Percentiles rank a stretch among this genome's conserved stretches.
Conservation (phyloP, 2,329 filamentous ascomycete genomes). For the Dothideomycetes sp. region DNA sequence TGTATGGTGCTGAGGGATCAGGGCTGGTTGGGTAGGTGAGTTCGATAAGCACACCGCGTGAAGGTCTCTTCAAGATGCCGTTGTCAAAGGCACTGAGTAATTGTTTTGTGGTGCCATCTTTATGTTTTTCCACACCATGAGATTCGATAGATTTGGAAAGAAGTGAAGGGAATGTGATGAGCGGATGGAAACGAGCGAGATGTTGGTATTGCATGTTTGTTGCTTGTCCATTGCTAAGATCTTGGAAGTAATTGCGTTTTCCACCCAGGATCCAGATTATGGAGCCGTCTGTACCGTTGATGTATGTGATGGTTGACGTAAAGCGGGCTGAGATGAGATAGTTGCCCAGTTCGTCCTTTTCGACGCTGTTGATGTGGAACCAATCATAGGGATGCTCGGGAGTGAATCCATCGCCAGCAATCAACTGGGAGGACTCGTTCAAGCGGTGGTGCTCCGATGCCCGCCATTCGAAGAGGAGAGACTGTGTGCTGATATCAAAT, state of each 20-base stretch:
- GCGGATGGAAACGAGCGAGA: slow-evolving; percentile 27
- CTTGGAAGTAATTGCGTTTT: slow-evolving; percentile 18
- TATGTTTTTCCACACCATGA: not conserved
- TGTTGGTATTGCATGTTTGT: slow-evolving; percentile 20
- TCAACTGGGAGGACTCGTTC: slow-evolving; percentile 6
- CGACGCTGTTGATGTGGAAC: slow-evolving; percentile 47
- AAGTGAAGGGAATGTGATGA: slow-evolving; percentile 35
- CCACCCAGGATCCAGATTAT: slow-evolving; percentile 41
- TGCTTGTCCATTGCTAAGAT: slow-evolving; percentile 17
- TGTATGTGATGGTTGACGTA: slow-evolving; percentile 37
- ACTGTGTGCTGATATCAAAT: slow-evolving; percentile 33
- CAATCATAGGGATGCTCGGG: slow-evolving; percentile 28
- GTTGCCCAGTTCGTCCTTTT: slow-evolving; percentile 41
- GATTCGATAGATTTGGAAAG: slow-evolving; percentile 13
- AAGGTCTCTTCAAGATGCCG: slow-evolving; percentile 16
- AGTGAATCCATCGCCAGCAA: not conserved
- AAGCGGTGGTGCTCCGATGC: slow-evolving; percentile 33
- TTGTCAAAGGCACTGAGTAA: slow-evolving; percentile 46
- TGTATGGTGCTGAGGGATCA: slow-evolving; percentile 15
- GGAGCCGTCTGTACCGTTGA: slow-evolving; percentile 37
- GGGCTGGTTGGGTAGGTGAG: slow-evolving; percentile 5
- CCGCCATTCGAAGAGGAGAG: slow-evolving; percentile 36
- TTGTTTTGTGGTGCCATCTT: slow-evolving; percentile 29
- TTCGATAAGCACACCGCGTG: slow-evolving; percentile 6
- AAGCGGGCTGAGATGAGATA: slow-evolving; percentile 46